phyloP scores from a whole-genome alignment of 2,329 filamentous ascomycete genomes.

The Coniella vitis region DNA sequence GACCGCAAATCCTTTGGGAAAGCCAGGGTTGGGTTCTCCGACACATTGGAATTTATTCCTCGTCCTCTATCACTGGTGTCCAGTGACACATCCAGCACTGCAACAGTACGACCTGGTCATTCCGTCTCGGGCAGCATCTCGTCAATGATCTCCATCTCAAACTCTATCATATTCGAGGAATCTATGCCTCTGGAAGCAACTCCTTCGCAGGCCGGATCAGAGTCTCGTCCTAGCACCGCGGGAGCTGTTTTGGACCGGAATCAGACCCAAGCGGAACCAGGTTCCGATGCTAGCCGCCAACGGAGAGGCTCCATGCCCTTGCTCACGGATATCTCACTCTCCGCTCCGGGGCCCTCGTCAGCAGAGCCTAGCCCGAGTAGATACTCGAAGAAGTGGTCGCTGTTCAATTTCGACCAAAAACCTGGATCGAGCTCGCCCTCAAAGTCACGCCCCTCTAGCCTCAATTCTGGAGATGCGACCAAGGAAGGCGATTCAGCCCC shows the following conservation, averaged over 20 bases:
- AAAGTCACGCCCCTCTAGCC: conserved; percentile 40
- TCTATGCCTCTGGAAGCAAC: conserved; percentile 30
- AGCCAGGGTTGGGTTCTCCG: conserved; percentile 74
- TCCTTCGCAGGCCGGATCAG: conserved; percentile 34
- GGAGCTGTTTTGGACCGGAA: conserved; percentile 59
- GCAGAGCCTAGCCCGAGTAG: conserved; percentile 42
- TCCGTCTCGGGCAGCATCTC: conserved; percentile 74
- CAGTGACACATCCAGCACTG: conserved; percentile 73
- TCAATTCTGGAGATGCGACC: conserved; percentile 35
- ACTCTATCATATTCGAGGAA: conserved; percentile 32
- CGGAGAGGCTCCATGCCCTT: conserved; percentile 56
- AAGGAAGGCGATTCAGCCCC: conserved; percentile 18
- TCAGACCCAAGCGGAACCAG: conserved; percentile 29
- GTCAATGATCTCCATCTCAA: conserved; percentile 60
- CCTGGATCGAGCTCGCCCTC: conserved; percentile 38
- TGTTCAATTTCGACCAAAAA: conserved; percentile 54
- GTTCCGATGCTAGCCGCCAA: conserved; percentile 32
- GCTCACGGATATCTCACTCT: conserved; percentile 36
- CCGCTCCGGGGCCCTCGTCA: conserved; percentile 27
- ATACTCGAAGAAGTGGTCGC: conserved; percentile 52
- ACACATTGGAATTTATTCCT: conserved; percentile 76
- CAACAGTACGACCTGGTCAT: conserved; percentile 62
- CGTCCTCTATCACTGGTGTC: conserved; percentile 78
- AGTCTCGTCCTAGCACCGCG: conserved; percentile 59
- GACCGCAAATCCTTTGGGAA: conserved; percentile 13